Base-by-base conservation (phyloP, 371 early-diverging fungal genomes). In the Syncephalastrum racemosum region DNA sequence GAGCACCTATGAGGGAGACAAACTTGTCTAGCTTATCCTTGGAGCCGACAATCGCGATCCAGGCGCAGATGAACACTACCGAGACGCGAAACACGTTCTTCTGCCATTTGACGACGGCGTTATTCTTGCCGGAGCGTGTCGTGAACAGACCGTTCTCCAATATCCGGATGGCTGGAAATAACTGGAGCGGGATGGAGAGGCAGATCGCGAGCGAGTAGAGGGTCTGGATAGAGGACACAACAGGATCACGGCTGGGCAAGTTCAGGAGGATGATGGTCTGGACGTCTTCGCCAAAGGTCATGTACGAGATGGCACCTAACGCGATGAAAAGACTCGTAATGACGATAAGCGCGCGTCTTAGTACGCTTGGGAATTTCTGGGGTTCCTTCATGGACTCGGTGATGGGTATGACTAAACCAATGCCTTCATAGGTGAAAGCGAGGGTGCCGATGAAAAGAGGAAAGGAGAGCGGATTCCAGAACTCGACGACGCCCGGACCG, bases 341-440 rank as follows among this genome's bases (percentile, higher is more conserved):
- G 4, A 82, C 67, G 46, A 79, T 70, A 60, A 93, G 78, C 53
- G 88, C 83, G 8, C 77, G 71, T 20, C 82, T 80, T 42, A 94
- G 60, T 2, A 90, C 89, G 19, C 61, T 67, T 13, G 86, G 83
- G 66, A 94, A 92, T 49, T 89, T 75, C 58, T 88, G 79, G 0
- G 94, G 94, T 25, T 87, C 84, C 65, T 86, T 87, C 92, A 92
- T 94, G 0, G 87, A 82, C 60, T 85, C 85, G 7, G 82, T 81
- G 27, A 86, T 88, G 1, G 88, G 86, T 43, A 86, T 85, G 15
- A 88, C 72, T 41, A 94, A 63, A n/a, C 94, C 91, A 65, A 92
- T 90, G 24, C 95, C 95, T 67, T 94, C 95, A 68, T 89, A 94
- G 0, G 93, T 90, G 67, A 91, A 94, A 22, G 92, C 85, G 62